Evolutionary conservation across 1,284 basidiomycete species (phyloP).

Genomic region (Boletellus deceptivus): DNA sequence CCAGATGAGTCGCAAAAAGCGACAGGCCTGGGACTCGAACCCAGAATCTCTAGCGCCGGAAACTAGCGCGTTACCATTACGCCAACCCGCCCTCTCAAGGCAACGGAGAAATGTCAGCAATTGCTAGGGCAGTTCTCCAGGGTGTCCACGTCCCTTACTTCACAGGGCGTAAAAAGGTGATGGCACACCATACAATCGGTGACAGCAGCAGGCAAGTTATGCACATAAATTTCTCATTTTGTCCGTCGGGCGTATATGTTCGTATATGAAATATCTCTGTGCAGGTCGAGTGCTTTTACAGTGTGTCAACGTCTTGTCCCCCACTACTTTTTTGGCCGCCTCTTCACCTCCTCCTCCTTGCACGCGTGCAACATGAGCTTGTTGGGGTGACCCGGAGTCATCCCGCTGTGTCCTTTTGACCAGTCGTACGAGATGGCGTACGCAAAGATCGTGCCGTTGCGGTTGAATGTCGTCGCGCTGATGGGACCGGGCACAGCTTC

Average conservation of each 20-base stretch:
- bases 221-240: not conserved
- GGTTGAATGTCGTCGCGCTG: constrained; percentile 78
- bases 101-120: too few species aligned
- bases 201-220: not conserved
- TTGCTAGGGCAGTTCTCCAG: too few species aligned
- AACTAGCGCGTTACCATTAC: constrained; percentile 45
- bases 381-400: constrained; percentile 77
- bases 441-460: constrained; percentile 83
- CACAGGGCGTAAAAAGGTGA: too few species aligned
- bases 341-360: constrained; percentile 87
- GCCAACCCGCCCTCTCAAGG: constrained; percentile 34
- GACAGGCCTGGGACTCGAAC: constrained; percentile 54
- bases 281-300: too few species aligned
- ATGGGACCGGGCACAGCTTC: constrained; percentile 70
- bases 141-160: too few species aligned
- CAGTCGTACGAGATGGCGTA: constrained; percentile 90
- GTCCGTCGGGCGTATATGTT: too few species aligned
- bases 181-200: too few species aligned
- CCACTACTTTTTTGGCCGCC: constrained; percentile 52
- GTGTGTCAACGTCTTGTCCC: not conserved
- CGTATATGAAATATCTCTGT: too few species aligned
- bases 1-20: constrained; percentile 29
- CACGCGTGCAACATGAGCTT: constrained; percentile 90
- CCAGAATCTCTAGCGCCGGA: constrained; percentile 55
- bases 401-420: constrained; percentile 86